A percentile compares a stretch with the other conserved stretches of the same genome.
Conservation (phyloP, 2,329 filamentous ascomycete species). For the Penicillium sp. region DNA sequence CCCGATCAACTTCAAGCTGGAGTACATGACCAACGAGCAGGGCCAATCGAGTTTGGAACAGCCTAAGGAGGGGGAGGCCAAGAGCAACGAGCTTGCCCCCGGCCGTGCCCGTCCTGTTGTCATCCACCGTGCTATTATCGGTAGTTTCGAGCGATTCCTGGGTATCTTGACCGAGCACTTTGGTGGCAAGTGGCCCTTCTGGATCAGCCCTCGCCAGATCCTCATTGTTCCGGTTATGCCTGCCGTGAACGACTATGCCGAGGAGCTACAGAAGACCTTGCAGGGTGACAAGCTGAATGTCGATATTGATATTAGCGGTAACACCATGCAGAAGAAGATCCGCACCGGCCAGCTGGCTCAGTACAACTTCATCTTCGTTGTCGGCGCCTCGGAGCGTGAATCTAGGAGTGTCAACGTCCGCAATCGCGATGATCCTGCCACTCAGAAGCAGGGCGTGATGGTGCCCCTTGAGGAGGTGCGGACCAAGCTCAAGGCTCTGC, state of each 20-base stretch:
- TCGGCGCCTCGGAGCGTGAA: conserved; percentile 62
- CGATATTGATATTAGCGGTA: conserved; percentile 49
- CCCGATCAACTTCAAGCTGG: conserved; percentile 79
- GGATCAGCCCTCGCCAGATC: conserved; percentile 51
- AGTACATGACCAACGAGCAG: conserved; percentile 69
- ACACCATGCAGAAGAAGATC: conserved; percentile 53
- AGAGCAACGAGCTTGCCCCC: conserved; percentile 33
- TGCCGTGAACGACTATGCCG: conserved; percentile 47
- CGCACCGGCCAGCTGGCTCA: conserved; percentile 48
- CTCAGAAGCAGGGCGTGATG: conserved; percentile 61
- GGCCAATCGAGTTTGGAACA: too few relatives aligned
- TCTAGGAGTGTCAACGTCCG: conserved; percentile 60
- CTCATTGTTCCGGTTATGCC: conserved; percentile 52
- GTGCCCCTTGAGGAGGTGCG: conserved; percentile 59
- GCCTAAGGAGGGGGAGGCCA: conserved; percentile 39
- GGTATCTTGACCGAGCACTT: conserved; percentile 52
- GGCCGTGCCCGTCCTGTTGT: conserved; percentile 51
- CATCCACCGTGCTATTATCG: conserved; percentile 52
- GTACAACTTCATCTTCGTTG: conserved; percentile 57
- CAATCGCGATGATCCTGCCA: conserved; percentile 61
- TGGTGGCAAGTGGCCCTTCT: conserved; percentile 53
- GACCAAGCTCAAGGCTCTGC: conserved; percentile 48
- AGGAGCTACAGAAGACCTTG: conserved; percentile 47
- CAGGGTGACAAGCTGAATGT: conserved; percentile 47
- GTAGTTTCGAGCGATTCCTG: conserved; percentile 52